These are phyloP conservation scores for Heimioporus sp. DNA, from an alignment of 768 basidiomycete species.

Conservation along the genomic window DNA sequence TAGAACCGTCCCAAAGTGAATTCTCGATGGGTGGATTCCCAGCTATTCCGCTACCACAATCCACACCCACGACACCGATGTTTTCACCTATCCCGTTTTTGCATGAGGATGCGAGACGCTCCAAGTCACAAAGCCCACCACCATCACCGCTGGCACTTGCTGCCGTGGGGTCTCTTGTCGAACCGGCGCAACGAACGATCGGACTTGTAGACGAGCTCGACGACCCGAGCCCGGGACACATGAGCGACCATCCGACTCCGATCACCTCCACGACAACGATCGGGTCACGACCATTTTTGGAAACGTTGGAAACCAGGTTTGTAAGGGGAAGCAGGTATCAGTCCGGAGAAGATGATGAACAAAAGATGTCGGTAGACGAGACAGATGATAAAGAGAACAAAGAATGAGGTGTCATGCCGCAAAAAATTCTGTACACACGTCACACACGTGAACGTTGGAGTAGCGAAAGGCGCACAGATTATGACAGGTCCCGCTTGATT, in stretches of 20 bases:
- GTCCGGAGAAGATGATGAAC: constrained; percentile 19
- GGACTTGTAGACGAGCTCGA: constrained; percentile 86
- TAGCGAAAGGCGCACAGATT: constrained; percentile 12
- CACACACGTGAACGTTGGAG: background rate
- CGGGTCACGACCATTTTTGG: constrained; percentile 45
- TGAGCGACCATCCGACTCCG: constrained; percentile 77
- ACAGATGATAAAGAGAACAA: constrained; percentile 57
- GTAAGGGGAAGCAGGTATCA: constrained; percentile 46
- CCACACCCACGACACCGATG: constrained; percentile 71
- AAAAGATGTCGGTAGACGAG: constrained; percentile 40
- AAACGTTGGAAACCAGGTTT: constrained; percentile 61
- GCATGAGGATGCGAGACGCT: constrained; percentile 78
- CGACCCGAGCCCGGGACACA: constrained; percentile 79
- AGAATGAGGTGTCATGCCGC: constrained; percentile 30
- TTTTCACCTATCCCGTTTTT: constrained; percentile 89
- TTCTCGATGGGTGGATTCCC: constrained; percentile 32
- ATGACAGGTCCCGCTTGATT: constrained; percentile 64
- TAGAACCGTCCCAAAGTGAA: constrained; percentile 33
- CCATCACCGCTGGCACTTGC: constrained; percentile 66
- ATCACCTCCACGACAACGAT: constrained; percentile 61
- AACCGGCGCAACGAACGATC: constrained; percentile 46
- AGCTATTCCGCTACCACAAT: constrained; percentile 46
- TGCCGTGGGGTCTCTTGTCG: constrained; percentile 38
- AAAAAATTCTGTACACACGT: background rate
- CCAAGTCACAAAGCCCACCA: constrained; percentile 76